phyloP scores from a whole-genome alignment of 2,329 filamentous ascomycete species.

The Nannizziopsis barbatae region DNA sequence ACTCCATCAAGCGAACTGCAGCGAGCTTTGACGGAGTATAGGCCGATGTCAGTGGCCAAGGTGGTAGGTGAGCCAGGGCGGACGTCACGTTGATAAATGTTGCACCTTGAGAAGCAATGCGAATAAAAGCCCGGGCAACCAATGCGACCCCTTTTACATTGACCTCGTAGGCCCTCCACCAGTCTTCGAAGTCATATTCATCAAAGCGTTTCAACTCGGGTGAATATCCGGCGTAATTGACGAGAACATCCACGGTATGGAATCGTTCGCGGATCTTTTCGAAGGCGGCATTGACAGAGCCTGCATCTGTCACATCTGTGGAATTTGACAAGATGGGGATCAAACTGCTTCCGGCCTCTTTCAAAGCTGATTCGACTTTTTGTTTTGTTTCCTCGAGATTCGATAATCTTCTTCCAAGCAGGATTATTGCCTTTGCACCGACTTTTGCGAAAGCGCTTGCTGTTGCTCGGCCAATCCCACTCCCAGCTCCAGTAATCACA shows the following conservation, averaged over 20 bases:
- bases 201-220: slow-evolving; percentile 5
- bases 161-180: slow-evolving; percentile 19
- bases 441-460: too few species aligned
- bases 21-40: slow-evolving; percentile 39
- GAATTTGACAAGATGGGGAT: slow-evolving; percentile 19
- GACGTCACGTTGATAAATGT: slow-evolving; percentile 16
- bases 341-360: slow-evolving; percentile 16
- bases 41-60: slow-evolving; percentile 15
- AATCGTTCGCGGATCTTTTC: slow-evolving; percentile 10
- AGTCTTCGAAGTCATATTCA: slow-evolving; percentile 15
- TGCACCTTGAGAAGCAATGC: neutral
- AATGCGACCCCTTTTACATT: slow-evolving; percentile 3
- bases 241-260: slow-evolving; percentile 17
- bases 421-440: too few species aligned
- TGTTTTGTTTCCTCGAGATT: too few species aligned
- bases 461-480: too few species aligned
- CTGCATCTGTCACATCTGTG: neutral
- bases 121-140: slow-evolving; percentile 2
- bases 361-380: too few species aligned
- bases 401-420: too few species aligned
- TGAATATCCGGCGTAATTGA: slow-evolving; percentile 20
- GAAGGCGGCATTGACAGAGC: slow-evolving; percentile 18
- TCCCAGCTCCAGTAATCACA: too few species aligned
- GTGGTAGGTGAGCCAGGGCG: slow-evolving; percentile 16
- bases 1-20: slow-evolving; percentile 34